phyloP scores from a whole-genome alignment of 192 early-diverging fungal genomes.

The Ambispora gerdemannii region DNA sequence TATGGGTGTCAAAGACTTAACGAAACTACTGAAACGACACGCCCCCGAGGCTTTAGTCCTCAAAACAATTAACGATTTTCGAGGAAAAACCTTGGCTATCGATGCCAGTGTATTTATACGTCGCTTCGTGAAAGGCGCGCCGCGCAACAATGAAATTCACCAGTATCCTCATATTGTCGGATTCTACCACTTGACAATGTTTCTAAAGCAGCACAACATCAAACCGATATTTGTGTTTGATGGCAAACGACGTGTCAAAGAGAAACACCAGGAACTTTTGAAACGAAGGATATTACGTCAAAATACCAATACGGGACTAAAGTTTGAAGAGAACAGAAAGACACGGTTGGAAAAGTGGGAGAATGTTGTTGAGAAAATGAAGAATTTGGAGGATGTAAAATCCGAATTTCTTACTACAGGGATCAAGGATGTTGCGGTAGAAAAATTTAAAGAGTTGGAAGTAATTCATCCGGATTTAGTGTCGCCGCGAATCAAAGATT shows the following conservation, averaged over 20 bases:
- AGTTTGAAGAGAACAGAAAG: conserved; percentile 39
- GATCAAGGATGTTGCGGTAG: neutral
- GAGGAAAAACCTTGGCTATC: conserved; percentile 47
- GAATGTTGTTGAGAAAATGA: neutral
- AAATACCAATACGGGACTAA: conserved; percentile 36
- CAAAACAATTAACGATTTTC: conserved; percentile 37
- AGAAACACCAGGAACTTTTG: conserved; percentile 50
- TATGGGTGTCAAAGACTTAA: conserved; percentile 61
- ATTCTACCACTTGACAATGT: conserved; percentile 53
- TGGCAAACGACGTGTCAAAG: conserved; percentile 43
- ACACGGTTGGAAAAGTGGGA: conserved; percentile 34
- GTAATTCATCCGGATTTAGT: neutral
- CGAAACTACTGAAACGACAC: conserved; percentile 47
- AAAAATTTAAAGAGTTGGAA: neutral
- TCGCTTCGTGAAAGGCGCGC: conserved; percentile 46
- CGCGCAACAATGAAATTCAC: conserved; percentile 29
- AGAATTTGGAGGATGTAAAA: neutral
- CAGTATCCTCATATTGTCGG: conserved; percentile 55
- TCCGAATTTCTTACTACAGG: conserved; percentile 19
- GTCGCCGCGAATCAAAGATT: neutral
- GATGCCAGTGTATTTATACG: conserved; percentile 57
- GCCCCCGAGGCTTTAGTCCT: conserved; percentile 45
- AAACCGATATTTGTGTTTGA: conserved; percentile 74
- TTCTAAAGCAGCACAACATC: conserved; percentile 48
- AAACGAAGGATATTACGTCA: conserved; percentile 33